phyloP scores from a whole-genome alignment of 805 yeast genomes.

The Starmera dryadoides region DNA sequence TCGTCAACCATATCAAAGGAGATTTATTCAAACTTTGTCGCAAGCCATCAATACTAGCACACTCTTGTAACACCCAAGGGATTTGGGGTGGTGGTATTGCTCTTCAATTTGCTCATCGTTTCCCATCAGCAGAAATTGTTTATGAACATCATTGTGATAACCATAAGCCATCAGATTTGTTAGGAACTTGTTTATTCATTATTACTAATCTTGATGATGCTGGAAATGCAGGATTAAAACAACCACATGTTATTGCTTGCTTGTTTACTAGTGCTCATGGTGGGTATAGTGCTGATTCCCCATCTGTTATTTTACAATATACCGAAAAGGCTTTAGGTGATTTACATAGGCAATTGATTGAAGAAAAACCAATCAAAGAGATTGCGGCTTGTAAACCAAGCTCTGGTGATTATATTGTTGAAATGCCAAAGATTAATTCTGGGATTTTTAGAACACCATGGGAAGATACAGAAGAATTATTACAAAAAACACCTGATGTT shows the following conservation, averaged over 20 bases:
- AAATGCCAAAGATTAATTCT: constrained; percentile 74
- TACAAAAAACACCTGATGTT: constrained; percentile 26
- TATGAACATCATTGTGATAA: constrained; percentile 29
- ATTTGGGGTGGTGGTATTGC: constrained; percentile 88
- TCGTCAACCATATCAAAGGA: constrained; percentile 31
- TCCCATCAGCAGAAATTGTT: constrained; percentile 46
- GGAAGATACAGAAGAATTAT: constrained; percentile 52
- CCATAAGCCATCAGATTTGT: constrained; percentile 23
- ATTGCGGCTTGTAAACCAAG: constrained; percentile 1
- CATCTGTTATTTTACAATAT: constrained; percentile 37
- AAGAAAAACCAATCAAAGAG: background rate
- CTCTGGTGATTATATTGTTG: constrained; percentile 25
- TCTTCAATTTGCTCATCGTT: constrained; percentile 40
- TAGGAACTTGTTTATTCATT: constrained; percentile 51
- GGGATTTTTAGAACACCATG: constrained; percentile 81
- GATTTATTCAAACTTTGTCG: constrained; percentile 40
- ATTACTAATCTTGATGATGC: constrained; percentile 24
- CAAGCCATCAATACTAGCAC: constrained; percentile 48
- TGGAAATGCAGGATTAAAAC: constrained; percentile 22
- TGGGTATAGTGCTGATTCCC: constrained; percentile 35
- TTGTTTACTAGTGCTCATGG: constrained; percentile 64
- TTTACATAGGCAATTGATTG: constrained; percentile 30
- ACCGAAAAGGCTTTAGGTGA: constrained; percentile 46
- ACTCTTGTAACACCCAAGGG: constrained; percentile 76
- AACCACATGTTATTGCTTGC: constrained; percentile 40